These are phyloP conservation scores for Hypocrella siamensis DNA, from an alignment of 2,329 filamentous ascomycete genomes.

Conservation along the genomic window DNA sequence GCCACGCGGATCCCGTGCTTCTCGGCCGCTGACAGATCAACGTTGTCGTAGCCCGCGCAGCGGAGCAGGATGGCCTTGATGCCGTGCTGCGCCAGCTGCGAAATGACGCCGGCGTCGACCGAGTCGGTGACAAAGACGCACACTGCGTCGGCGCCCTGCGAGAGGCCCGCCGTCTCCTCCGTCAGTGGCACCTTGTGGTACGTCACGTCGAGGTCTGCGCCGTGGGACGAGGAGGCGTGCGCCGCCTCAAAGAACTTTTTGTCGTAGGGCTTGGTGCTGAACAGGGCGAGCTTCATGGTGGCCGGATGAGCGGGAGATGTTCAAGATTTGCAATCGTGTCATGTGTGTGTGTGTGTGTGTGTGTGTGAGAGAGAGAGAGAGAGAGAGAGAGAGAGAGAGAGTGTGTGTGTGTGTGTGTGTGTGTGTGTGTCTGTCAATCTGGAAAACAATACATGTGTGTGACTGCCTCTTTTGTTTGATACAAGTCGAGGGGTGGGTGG, in stretches of 20 bases:
- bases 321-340: not conserved
- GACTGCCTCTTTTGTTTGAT: too few relatives aligned
- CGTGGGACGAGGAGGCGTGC: conserved; percentile 9
- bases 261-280: conserved; percentile 50
- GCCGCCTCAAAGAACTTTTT: conserved; percentile 33
- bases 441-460: too few relatives aligned
- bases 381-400: too few relatives aligned
- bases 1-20: conserved; percentile 42
- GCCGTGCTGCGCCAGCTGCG: conserved; percentile 29
- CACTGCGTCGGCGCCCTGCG: conserved; percentile 36
- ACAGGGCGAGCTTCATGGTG: conserved; percentile 43
- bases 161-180: conserved; percentile 38
- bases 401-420: too few relatives aligned
- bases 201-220: conserved; percentile 24
- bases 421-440: too few relatives aligned
- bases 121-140: conserved; percentile 56
- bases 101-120: conserved; percentile 33
- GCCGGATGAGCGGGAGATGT: not conserved
- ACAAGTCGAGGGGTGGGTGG: too few relatives aligned
- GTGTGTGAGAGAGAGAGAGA: too few relatives aligned
- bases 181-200: conserved; percentile 44
- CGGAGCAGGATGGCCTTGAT: conserved; percentile 46
- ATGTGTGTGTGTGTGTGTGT: not conserved
- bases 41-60: conserved; percentile 54
- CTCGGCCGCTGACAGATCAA: conserved; percentile 41